Conservation (phyloP, 371 early-diverging fungal species). For the Haplosporangium sp. region DNA sequence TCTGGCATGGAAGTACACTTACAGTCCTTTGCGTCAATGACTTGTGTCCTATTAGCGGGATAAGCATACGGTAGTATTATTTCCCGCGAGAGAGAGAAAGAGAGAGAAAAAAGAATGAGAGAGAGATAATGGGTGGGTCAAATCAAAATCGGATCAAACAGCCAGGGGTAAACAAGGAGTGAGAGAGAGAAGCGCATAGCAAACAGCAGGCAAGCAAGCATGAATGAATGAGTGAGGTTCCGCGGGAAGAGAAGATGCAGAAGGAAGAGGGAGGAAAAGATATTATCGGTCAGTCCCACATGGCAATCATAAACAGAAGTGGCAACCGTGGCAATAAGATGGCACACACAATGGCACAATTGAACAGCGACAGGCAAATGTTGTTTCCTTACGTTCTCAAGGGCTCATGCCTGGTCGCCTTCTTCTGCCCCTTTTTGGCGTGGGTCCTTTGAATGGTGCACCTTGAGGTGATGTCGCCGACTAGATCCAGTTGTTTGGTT, state of each 20-base stretch:
- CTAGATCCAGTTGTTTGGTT: conserved; percentile 40
- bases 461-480: conserved; percentile 40
- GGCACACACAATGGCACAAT: background rate
- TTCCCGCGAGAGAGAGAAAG: background rate
- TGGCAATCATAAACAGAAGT: too few species aligned
- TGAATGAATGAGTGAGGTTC: too few species aligned
- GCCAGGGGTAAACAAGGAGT: too few species aligned
- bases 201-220: too few species aligned
- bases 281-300: too few species aligned
- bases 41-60: conserved; percentile 23
- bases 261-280: too few species aligned
- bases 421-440: conserved; percentile 38
- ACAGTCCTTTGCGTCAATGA: conserved; percentile 40
- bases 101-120: background rate
- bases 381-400: conserved; percentile 33
- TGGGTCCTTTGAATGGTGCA: conserved; percentile 46
- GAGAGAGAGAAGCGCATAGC: too few species aligned
- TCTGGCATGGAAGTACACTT: conserved; percentile 7
- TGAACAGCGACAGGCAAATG: background rate
- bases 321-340: background rate
- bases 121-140: background rate
- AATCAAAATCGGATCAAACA: background rate
- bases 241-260: too few species aligned
- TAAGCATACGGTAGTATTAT: background rate
- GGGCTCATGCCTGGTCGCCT: conserved; percentile 36